Conservation (phyloP, 2,329 filamentous ascomycete species). For the Microsporum ferrugineum region DNA sequence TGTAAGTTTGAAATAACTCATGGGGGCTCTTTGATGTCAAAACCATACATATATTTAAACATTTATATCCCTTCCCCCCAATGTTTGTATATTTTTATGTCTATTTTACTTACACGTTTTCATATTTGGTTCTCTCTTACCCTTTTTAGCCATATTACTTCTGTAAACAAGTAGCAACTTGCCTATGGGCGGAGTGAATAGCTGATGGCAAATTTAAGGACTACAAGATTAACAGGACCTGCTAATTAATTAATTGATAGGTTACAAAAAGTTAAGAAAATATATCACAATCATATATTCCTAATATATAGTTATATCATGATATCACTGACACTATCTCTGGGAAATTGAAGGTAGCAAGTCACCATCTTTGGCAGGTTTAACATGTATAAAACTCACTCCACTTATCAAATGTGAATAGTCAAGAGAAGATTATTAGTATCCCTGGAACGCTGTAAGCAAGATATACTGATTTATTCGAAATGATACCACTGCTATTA, state of each 20-base stretch:
- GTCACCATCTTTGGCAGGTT: too few relatives aligned
- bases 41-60: background rate
- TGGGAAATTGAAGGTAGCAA: too few relatives aligned
- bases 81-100: slow-evolving; percentile 1
- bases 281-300: background rate
- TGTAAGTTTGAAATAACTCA: background rate
- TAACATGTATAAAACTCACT: too few relatives aligned
- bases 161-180: background rate
- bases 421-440: too few relatives aligned
- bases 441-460: too few relatives aligned
- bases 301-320: too few relatives aligned
- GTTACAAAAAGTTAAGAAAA: background rate
- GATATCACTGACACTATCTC: too few relatives aligned
- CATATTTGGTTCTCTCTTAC: background rate
- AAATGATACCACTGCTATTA: background rate
- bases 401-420: too few relatives aligned
- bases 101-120: background rate
- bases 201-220: background rate
- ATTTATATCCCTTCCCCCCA: background rate
- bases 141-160: background rate
- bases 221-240: background rate
- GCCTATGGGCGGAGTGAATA: background rate
- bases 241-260: background rate
- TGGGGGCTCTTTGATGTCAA: background rate
- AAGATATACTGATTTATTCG: too few relatives aligned